These are phyloP conservation scores for Penicillium sp. DNA, from an alignment of 2,329 filamentous ascomycete genomes.

Conservation along the genomic window DNA sequence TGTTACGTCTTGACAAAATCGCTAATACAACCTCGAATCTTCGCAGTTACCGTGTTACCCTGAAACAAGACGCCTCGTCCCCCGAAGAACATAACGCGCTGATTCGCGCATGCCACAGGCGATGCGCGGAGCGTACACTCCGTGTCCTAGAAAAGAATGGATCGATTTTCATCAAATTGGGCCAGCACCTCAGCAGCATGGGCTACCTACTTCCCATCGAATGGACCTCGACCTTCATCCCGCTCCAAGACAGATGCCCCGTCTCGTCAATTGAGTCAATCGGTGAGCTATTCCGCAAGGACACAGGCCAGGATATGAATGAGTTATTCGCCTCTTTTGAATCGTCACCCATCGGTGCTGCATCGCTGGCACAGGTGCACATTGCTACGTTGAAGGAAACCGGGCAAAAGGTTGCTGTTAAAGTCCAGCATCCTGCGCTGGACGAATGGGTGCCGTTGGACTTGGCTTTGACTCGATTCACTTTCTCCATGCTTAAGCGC, in stretches of 20 bases:
- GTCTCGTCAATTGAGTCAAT: constrained; percentile 87
- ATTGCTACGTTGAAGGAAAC: constrained; percentile 78
- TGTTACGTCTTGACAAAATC: constrained; percentile 1
- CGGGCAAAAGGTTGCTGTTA: constrained; percentile 87
- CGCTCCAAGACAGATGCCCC: constrained; percentile 91
- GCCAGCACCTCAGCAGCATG: constrained; percentile 94
- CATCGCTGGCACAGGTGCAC: constrained; percentile 92
- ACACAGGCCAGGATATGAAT: constrained; percentile 75
- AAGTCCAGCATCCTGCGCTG: constrained; percentile 88
- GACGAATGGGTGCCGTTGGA: constrained; percentile 90
- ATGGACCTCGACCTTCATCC: constrained; percentile 95
- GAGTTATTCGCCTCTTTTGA: constrained; percentile 88
- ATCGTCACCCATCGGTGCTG: constrained; percentile 78
- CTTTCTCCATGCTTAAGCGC: constrained; percentile 82
- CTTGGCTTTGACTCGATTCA: constrained; percentile 79
- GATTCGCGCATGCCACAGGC: constrained; percentile 81
- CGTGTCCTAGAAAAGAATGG: constrained; percentile 91
- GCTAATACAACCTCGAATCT: constrained; percentile 7
- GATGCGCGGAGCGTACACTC: constrained; percentile 86
- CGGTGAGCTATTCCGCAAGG: constrained; percentile 77
- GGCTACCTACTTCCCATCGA: constrained; percentile 88
- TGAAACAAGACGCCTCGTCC: constrained; percentile 67
- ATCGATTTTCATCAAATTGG: constrained; percentile 97
- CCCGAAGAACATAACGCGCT: constrained; percentile 64
- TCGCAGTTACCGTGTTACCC: constrained; percentile 76